Evolutionary conservation across 345 rosid genomes (phyloP), one percentile per base, ranked within the genome.

Genomic region (Euphorbia peplus): DNA sequence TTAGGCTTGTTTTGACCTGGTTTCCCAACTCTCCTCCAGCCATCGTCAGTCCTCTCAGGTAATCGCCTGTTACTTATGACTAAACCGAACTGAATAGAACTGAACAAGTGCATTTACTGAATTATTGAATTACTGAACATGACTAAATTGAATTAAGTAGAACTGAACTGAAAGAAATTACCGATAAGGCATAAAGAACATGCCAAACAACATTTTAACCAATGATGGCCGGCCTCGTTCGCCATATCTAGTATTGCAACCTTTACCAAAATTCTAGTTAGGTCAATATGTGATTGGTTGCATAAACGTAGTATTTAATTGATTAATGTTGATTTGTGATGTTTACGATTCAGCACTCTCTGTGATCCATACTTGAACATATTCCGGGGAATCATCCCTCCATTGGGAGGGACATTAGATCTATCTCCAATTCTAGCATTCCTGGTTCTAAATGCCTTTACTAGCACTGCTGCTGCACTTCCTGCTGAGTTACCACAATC

Each of bases 321-420:
- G 4, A 8, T 4, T 2, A 48, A 24, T 62, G 28, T 11, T 56
- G 5, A 30, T 18, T 39, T 8, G 4, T 57, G n/a, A n/a, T 57
- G 57, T 62, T 71, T 46, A 47, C 61, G 55, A 30, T 75, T 51
- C 89, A 89, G 96, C 84, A 84, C 92, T 52, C 21, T 93, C 57
- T 93, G 98, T 73, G 97, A 93, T 70, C 98, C 97, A 15, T 93
- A 93, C 86, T 77, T 93, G 85, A 93, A 93, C 88, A 78, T 93
- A 78, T 93, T 93, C 81, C 92, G 91, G 2, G 96, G 97, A 72
- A 70, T 93, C 79, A 93, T 93, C 80, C 97, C 98, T 15, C 98
- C 98, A 29, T 77, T 91, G 3, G 95, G 96, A 72, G 96, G 96
- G 67, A 84, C 86, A 46, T 68, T 91, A 78, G 96, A 93, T 76